A percentile compares a stretch with the other conserved stretches of the same genome.
Evolutionary conservation across 2,329 filamentous ascomycete genomes (phyloP).

Genomic region (Ophiostoma populinum): DNA sequence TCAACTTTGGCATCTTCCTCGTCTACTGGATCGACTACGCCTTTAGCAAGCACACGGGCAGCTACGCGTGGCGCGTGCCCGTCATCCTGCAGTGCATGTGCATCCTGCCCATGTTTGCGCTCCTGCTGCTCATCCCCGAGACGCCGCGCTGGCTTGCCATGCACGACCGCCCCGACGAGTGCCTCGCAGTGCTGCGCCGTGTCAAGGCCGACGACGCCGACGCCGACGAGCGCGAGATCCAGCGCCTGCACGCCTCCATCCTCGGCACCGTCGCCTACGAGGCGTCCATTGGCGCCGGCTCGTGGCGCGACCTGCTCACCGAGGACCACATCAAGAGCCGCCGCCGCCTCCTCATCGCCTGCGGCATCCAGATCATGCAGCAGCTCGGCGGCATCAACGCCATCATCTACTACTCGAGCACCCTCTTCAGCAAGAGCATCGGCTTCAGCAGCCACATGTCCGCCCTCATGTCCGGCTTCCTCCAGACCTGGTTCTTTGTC

Average conservation of each 20-base stretch:
- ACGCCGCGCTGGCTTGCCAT: conserved; percentile 27
- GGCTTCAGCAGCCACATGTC: conserved; percentile 7
- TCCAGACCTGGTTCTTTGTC: conserved; percentile 27
- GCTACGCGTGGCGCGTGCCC: conserved; percentile 24
- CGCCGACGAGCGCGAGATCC: conserved; percentile 16
- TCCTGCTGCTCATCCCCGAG: conserved; percentile 23
- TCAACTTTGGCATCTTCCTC: conserved; percentile 18
- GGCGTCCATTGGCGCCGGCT: conserved; percentile 24
- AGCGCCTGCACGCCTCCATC: conserved; percentile 10
- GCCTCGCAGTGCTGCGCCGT: conserved; percentile 16
- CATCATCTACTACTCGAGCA: conserved; percentile 25
- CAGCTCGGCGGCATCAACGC: conserved; percentile 17
- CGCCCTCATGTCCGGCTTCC: conserved; percentile 25
- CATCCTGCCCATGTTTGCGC: conserved; percentile 19
- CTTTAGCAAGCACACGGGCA: conserved; percentile 15
- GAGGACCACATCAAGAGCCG: conserved; percentile 21
- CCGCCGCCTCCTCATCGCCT: conserved; percentile 5
- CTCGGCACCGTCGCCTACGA: conserved; percentile 16
- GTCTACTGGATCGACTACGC: conserved; percentile 24
- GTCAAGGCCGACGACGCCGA: conserved; percentile 12
- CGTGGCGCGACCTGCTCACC: conserved; percentile 30
- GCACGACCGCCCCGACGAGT: conserved; percentile 18
- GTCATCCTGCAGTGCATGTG: conserved; percentile 27
- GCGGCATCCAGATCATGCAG: conserved; percentile 30
- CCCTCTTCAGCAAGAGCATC: conserved; percentile 23